Evolutionary conservation across 2,329 filamentous ascomycete genomes (phyloP).

Genomic region (Torrubiella hemipterigena): DNA sequence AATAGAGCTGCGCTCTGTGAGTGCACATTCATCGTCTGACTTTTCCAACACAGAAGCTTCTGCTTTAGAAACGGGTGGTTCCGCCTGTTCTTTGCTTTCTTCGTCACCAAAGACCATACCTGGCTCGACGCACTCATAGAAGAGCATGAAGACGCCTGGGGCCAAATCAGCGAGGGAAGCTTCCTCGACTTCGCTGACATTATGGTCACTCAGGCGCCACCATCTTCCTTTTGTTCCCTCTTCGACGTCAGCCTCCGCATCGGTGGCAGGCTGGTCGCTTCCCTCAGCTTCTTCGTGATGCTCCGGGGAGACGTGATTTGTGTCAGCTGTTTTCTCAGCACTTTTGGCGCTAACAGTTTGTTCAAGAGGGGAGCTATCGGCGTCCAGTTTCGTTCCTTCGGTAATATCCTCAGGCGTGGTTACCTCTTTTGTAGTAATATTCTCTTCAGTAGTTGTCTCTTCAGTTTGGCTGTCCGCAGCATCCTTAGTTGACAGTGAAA

Average conservation of each 20-base stretch:
- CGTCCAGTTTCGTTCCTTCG: not conserved
- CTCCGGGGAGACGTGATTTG: too few species aligned
- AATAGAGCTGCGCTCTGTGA: too few species aligned
- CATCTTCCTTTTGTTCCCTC: too few species aligned
- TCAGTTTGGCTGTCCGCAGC: not conserved
- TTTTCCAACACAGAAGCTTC: too few species aligned
- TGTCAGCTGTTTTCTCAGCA: too few species aligned
- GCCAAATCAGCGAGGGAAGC: conserved; percentile 61
- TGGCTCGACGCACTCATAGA: conserved; percentile 68
- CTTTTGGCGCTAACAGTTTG: not conserved
- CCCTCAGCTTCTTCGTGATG: conserved; percentile 7
- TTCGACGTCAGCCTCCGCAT: conserved; percentile 14
- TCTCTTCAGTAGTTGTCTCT: not conserved
- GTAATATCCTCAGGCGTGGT: not conserved
- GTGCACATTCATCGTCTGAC: too few species aligned
- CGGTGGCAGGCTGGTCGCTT: conserved; percentile 6
- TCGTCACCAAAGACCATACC: conserved; percentile 29
- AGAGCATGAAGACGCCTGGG: conserved; percentile 84
- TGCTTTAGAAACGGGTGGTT: conserved; percentile 1
- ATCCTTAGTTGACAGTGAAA: not conserved
- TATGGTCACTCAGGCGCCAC: conserved; percentile 89
- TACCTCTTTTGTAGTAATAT: not conserved
- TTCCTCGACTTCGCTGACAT: conserved; percentile 64
- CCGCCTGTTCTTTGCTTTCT: conserved; percentile 9
- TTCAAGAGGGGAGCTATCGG: too few species aligned